Base-by-base conservation (phyloP, 169 alveolate species). In the Plasmodium malariae region DNA sequence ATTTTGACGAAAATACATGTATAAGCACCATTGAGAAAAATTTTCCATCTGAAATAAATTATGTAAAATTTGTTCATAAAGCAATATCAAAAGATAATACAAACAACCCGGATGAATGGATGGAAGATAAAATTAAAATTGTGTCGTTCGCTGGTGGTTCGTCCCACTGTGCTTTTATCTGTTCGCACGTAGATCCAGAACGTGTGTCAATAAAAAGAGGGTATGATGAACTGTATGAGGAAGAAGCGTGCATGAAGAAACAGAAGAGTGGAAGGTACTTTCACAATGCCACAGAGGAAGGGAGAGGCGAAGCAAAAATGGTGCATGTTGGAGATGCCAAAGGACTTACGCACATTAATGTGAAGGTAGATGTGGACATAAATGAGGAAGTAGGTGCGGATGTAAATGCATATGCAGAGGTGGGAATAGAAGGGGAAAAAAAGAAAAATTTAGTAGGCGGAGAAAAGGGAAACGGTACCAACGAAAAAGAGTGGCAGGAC, bases 101-200 rank as follows among this genome's bases (percentile, higher is more conserved):
- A 34, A 48, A 57, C 19, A 37, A 30, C 6, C 19, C 65, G n/a
- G 69, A 45, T 19, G 6, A 26, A 11, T 12, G 40, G 7, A 55
- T 57, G 19, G 24, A 48, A 48, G 65, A 62, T 57, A 24, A 48
- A 19, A 43, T 80, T 12, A 30, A 67, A 65, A 80, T 80, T 49
- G 40, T 28, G 9, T 80, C 90, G 26, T 67, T 80, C 26, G 48
- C 90, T 12, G 90, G 90, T 17, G 90, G 90, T 12, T 80, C 90
- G 17, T 63, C 90, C 37, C 90, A 80, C 34, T 80, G 90, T 32
- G 83, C 90, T 12, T 80, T 80, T 49, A 80, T 80, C 30, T 65
- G 72, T 1, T 80, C 90, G 1, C 90, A 80, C 36, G 28, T 51
- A n/a, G 78, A 65, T 57, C 30, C 78, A 3, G 83, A 67, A 19